Evolutionary conservation across 345 rosid genomes (phyloP).

Genomic region (Arabis hirsuta): DNA sequence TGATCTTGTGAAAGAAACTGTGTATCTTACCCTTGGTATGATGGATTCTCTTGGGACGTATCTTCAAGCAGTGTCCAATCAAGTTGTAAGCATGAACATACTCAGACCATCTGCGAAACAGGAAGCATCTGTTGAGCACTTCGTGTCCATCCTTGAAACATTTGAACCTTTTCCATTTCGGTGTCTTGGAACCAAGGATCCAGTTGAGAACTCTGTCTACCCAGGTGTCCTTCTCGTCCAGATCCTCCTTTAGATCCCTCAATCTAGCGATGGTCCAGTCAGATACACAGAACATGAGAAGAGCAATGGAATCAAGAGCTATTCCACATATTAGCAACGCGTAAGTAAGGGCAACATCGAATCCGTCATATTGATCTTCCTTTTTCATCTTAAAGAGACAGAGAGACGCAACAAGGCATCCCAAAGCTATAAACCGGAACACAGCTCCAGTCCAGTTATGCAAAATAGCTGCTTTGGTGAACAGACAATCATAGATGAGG

Average conservation of each 20-base stretch:
- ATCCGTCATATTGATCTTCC: slow-evolving; percentile 35
- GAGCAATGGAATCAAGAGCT: slow-evolving; percentile 53
- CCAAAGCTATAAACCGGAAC: slow-evolving; percentile 44
- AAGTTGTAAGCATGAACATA: slow-evolving; percentile 53
- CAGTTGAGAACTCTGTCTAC: slow-evolving; percentile 10
- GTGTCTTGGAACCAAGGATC: slow-evolving; percentile 39
- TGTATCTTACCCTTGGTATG: slow-evolving; percentile 31
- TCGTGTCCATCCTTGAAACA: neutral
- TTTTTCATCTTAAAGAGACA: slow-evolving; percentile 42
- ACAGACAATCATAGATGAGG: slow-evolving; percentile 52
- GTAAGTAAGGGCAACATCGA: slow-evolving; percentile 62
- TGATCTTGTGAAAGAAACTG: slow-evolving; percentile 2
- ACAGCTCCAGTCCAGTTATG: slow-evolving; percentile 21
- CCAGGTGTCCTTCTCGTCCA: slow-evolving; percentile 22
- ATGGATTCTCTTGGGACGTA: slow-evolving; percentile 43
- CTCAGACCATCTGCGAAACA: slow-evolving; percentile 62
- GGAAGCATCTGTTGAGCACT: slow-evolving; percentile 43
- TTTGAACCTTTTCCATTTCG: slow-evolving; percentile 24
- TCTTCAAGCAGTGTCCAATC: slow-evolving; percentile 53
- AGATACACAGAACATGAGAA: slow-evolving; percentile 58
- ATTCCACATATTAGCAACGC: slow-evolving; percentile 60
- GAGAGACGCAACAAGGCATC: slow-evolving; percentile 45
- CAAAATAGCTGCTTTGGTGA: slow-evolving; percentile 52
- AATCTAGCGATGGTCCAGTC: slow-evolving; percentile 56
- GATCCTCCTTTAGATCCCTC: slow-evolving; percentile 17